These are phyloP conservation scores for Alternaria metachromatica DNA, from an alignment of 2,329 filamentous ascomycete genomes.

Conservation along the genomic window DNA sequence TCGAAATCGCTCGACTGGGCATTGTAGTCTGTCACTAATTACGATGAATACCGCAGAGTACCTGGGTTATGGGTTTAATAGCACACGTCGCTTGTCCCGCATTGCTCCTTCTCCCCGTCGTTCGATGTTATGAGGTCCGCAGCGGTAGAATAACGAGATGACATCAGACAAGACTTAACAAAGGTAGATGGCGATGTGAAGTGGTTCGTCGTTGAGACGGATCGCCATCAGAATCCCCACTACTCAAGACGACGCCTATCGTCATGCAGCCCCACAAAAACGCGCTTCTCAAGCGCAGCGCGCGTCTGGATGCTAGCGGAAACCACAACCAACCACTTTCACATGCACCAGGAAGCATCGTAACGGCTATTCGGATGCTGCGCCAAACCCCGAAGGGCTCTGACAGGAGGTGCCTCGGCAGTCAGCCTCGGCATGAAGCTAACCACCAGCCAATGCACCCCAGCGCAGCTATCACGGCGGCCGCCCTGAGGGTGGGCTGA, in stretches of 20 bases:
- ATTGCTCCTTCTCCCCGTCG: neutral
- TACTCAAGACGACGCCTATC: conserved; percentile 5
- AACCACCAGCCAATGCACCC: neutral
- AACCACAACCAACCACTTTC: neutral
- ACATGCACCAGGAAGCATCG: neutral
- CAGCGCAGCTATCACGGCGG: neutral
- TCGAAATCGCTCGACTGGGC: neutral
- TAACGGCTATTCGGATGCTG: neutral
- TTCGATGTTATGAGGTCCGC: neutral
- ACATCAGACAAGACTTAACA: neutral
- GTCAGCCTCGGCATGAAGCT: conserved; percentile 4
- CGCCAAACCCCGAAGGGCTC: neutral
- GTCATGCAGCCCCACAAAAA: conserved; percentile 13
- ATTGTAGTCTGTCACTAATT: neutral
- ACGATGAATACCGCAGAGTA: neutral
- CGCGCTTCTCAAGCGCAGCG: neutral
- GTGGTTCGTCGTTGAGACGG: neutral
- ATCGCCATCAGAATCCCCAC: neutral
- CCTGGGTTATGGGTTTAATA: neutral
- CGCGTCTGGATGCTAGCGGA: neutral
- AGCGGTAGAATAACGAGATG: neutral
- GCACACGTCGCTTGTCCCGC: neutral
- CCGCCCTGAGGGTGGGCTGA: conserved; percentile 1
- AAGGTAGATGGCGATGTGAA: neutral
- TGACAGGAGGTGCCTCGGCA: conserved; percentile 9